Percentiles rank a stretch among this genome's conserved stretches.
phyloP scores from a whole-genome alignment of 768 basidiomycete genomes.

The Albatrellus ellisii region DNA sequence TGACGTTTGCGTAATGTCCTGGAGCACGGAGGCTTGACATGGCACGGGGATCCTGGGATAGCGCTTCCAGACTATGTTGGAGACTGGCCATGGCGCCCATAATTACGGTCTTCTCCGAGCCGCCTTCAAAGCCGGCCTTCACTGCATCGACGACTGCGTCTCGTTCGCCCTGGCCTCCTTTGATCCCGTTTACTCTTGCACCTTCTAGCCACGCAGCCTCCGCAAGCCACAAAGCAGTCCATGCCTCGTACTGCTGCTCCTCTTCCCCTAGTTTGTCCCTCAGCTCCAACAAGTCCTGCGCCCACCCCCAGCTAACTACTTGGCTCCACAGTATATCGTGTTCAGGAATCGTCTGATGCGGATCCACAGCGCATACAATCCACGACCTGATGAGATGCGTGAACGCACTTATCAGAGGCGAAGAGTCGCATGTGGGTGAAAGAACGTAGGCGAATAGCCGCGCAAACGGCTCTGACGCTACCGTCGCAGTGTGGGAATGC shows the following conservation, averaged over 20 bases:
- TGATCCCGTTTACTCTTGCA: constrained; percentile 52
- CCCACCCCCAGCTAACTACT: constrained; percentile 69
- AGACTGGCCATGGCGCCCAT: constrained; percentile 13
- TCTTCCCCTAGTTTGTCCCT: constrained; percentile 21
- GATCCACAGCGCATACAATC: constrained; percentile 79
- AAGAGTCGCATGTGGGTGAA: constrained; percentile 25
- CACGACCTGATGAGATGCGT: constrained; percentile 50
- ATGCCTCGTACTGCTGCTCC: constrained; percentile 16
- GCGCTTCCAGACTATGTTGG: constrained; percentile 8
- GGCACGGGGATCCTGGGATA: constrained; percentile 13
- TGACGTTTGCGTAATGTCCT: constrained; percentile 22
- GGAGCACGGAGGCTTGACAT: no score
- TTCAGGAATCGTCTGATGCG: constrained; percentile 72
- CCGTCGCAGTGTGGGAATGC: constrained; percentile 53
- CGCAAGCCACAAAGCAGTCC: constrained; percentile 34
- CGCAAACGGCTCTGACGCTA: constrained; percentile 42
- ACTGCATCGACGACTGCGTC: constrained; percentile 21
- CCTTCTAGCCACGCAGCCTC: constrained; percentile 70
- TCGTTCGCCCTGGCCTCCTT: constrained; percentile 54
- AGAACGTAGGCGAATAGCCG: constrained; percentile 34
- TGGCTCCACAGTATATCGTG: constrained; percentile 92
- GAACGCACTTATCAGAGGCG: constrained; percentile 36
- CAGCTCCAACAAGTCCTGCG: constrained; percentile 35
- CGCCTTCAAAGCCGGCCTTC: constrained; percentile 27
- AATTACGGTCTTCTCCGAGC: constrained; percentile 17